Base-by-base conservation (phyloP, 169 alveolate species). In the Plasmodium ovale region DNA sequence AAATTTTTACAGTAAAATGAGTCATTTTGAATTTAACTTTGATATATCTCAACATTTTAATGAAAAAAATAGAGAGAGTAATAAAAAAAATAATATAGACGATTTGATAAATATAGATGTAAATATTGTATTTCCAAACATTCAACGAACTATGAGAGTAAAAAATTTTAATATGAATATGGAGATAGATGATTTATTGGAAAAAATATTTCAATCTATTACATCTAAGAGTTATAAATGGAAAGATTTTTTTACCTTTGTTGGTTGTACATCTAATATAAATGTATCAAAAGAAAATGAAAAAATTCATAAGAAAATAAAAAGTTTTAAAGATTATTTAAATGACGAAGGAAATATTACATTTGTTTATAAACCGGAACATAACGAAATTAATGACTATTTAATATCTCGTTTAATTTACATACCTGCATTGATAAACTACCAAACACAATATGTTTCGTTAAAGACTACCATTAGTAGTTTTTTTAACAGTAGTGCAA, bases 361-460 rank as follows among this genome's bases (percentile, higher is more conserved):
- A 47, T 85, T 69, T 25, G 69, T 85, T 23, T 85, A 21, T 85
- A 64, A 37, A 19, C 56, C 89, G 10, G 69, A 79, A 12, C 16
- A 79, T 79, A 79, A 54, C 27, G 79, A 54, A 2, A 65, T 64
- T 35, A 33, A 79, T 35, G 87, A 85, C 56, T 85, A 85, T 58
- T 39, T 85, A 16, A 85, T 42, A 0, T 39, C 87, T 51, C 67
- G 73, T 58, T 9, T 85, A 19, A 39, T 31, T 3, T 85, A 85
- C 47, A 4, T 85, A 3, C 91, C 91, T 23, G 73, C 68, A 37
- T 54, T 85, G 33, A 67, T 85, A 42, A 85, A 85, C 35, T 85
- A 44, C 16, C 49, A 85, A 35, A 85, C 91, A 56, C 54, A 68
- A 12, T 85, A 85, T 62, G 42, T 85, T n/a, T 49, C 91, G 0